Base-by-base conservation (phyloP, 176 grass and related monocot species). In the Aegilops tauschii region DNA sequence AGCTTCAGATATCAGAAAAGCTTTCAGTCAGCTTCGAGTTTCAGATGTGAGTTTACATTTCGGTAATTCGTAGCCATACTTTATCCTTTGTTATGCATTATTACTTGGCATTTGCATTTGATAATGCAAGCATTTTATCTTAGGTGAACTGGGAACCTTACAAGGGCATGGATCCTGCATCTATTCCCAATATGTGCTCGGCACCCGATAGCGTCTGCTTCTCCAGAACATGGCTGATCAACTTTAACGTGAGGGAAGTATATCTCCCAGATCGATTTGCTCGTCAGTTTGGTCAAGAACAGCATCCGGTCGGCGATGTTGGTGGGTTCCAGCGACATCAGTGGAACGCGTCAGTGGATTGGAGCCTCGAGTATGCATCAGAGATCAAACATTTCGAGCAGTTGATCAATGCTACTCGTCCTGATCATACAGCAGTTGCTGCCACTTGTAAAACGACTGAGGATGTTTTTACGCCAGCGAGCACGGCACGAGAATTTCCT, bases 261-360 rank as follows among this genome's bases (percentile, higher is more conserved):
- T 65, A 87, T 74, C 56, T 35, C 42, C 85, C 85, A 0, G 78
- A 87, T 9, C 52, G 85, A 28, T 87, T 28, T 50, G 85, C 78
- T 74, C 85, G 20, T 10, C 78, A 87, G n/a, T 87, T 82, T 74
- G 78, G 85, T 31, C 86, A 40, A 76, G 86, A 68, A 17, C 70
- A 76, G 70, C 28, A 69, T 32, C 42, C 45, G 27, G 44, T 77
- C 25, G 31, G 54, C 25, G 61, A 42, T 77, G 71, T 77, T 9
- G 6, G n/a, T 18, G 30, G 9, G 6, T 70, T 80, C 84, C 65
- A 80, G 61, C 35, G 84, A 4, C 76, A 45, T 31, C 34, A 47
- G 3, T 79, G 84, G 84, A 86, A 18, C 3, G n/a, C 32, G 37
- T 44, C 34, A 21, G 76, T 71, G 65, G 84, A 71, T 13, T 86